phyloP scores from a whole-genome alignment of 2,329 filamentous ascomycete species.

The Xenoacremonium recifei region DNA sequence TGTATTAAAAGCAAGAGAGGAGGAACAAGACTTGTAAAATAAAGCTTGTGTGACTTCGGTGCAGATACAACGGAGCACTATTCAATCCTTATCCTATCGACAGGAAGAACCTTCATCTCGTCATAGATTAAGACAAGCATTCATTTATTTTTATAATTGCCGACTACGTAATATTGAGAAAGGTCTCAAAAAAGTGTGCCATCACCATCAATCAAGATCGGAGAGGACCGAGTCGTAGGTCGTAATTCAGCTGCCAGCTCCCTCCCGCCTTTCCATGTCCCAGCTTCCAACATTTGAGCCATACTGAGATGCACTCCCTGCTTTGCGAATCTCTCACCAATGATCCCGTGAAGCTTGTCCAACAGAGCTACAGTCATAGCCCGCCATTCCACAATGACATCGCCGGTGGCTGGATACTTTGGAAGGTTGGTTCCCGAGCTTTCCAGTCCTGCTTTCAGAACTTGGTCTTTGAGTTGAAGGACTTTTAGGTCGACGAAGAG shows the following conservation, averaged over 20 bases:
- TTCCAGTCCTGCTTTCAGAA: slow-evolving; percentile 40
- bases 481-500: slow-evolving; percentile 62
- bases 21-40: too few species aligned
- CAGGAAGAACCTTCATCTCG: too few species aligned
- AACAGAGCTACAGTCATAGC: slow-evolving; percentile 57
- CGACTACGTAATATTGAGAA: too few species aligned
- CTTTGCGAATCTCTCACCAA: slow-evolving; percentile 35
- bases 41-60: too few species aligned
- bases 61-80: too few species aligned
- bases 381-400: slow-evolving; percentile 61
- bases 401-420: slow-evolving; percentile 52
- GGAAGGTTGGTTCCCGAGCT: slow-evolving; percentile 44
- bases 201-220: slow-evolving; percentile 79
- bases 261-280: slow-evolving; percentile 65
- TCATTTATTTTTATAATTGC: too few species aligned
- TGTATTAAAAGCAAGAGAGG: slow-evolving; percentile 32
- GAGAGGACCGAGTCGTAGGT: slow-evolving; percentile 78
- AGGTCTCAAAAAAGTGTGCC: slow-evolving; percentile 80
- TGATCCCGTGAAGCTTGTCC: slow-evolving; percentile 46
- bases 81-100: too few species aligned
- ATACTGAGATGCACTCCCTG: slow-evolving; percentile 40
- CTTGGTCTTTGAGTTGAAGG: slow-evolving; percentile 47
- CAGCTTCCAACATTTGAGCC: slow-evolving; percentile 52
- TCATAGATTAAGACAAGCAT: too few species aligned
- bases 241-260: slow-evolving; percentile 77